A percentile compares a stretch with the other conserved stretches of the same genome.
Evolutionary conservation across 129 eudicot species (phyloP).

Genomic region (Apium graveolens): DNA sequence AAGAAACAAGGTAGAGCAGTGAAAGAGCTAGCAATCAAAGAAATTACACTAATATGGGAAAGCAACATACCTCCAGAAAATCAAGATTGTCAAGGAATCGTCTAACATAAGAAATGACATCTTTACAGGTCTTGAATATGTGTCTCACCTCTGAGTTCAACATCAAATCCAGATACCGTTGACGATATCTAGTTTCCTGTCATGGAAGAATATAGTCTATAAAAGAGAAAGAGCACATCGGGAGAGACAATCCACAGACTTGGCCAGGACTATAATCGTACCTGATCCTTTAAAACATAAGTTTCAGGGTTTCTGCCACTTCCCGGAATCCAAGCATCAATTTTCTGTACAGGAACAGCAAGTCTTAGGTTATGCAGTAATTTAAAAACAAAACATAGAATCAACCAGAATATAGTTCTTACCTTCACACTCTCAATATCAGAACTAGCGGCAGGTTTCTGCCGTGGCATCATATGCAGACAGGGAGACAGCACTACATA

Average conservation of each 20-base stretch:
- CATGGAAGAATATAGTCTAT: background rate
- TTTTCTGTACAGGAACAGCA: slow-evolving; percentile 36
- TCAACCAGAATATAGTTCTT: background rate
- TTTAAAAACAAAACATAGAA: background rate
- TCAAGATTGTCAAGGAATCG: slow-evolving; percentile 64
- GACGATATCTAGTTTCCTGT: slow-evolving; percentile 96
- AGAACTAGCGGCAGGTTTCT: slow-evolving; percentile 46
- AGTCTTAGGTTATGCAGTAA: slow-evolving; percentile 7
- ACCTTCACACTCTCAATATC: slow-evolving; percentile 53
- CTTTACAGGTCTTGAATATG: slow-evolving; percentile 75
- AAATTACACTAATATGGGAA: background rate
- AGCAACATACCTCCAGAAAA: slow-evolving; percentile 64
- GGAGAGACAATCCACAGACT: background rate
- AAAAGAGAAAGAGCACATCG: background rate
- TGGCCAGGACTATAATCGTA: slow-evolving; percentile 18
- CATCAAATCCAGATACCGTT: slow-evolving; percentile 84
- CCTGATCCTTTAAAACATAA: slow-evolving; percentile 82
- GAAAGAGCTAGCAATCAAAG: too few relatives aligned
- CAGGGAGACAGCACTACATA: slow-evolving; percentile 70
- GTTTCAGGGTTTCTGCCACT: slow-evolving; percentile 68
- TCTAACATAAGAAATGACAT: slow-evolving; percentile 54
- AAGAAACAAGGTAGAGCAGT: background rate
- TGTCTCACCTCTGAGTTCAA: slow-evolving; percentile 66
- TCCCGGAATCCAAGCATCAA: slow-evolving; percentile 79
- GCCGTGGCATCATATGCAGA: slow-evolving; percentile 94